A percentile compares a stretch with the other conserved stretches of the same genome.
phyloP scores from a whole-genome alignment of 1,284 basidiomycete genomes.

The Wallemia hederae region DNA sequence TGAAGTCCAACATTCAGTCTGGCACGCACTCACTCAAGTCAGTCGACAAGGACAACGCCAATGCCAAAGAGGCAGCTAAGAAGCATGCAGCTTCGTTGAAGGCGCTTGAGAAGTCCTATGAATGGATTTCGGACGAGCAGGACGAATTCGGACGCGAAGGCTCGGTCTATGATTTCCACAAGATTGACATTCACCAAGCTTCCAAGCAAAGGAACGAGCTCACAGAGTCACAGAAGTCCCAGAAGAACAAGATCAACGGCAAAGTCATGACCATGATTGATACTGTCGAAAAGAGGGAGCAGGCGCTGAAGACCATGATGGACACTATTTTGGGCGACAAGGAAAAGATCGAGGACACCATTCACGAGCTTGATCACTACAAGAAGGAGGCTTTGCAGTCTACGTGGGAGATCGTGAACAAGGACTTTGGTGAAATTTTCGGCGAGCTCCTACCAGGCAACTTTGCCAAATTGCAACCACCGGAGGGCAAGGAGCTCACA shows the following conservation, averaged over 20 bases:
- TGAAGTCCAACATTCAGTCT: slow-evolving; percentile 43
- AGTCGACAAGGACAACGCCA: slow-evolving; percentile 24
- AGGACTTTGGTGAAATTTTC: slow-evolving; percentile 88
- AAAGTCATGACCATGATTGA: slow-evolving; percentile 94
- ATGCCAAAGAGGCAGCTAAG: slow-evolving; percentile 16
- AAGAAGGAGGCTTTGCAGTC: slow-evolving; percentile 76
- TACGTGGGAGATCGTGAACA: slow-evolving; percentile 87
- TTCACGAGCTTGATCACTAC: slow-evolving; percentile 71
- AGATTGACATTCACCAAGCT: slow-evolving; percentile 35
- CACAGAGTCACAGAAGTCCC: slow-evolving; percentile 46
- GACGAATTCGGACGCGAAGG: slow-evolving; percentile 25
- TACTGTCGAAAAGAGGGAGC: slow-evolving; percentile 79
- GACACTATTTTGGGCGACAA: slow-evolving; percentile 74
- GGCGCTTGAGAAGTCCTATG: slow-evolving; percentile 44
- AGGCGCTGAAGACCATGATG: slow-evolving; percentile 61
- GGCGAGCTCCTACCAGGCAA: slow-evolving; percentile 86
- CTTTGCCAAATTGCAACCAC: slow-evolving; percentile 78
- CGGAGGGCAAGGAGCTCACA: slow-evolving; percentile 74
- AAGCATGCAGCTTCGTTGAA: slow-evolving; percentile 11
- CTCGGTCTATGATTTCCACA: slow-evolving; percentile 39
- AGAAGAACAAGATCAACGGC: slow-evolving; percentile 84
- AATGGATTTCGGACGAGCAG: slow-evolving; percentile 69
- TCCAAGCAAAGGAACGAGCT: slow-evolving; percentile 42
- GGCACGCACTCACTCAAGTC: slow-evolving; percentile 37
- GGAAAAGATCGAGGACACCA: slow-evolving; percentile 80